Percentiles rank a stretch among this genome's conserved stretches.
These are phyloP conservation scores for Suhomyces sp. DNA, from an alignment of 805 yeast species.

Conservation along the genomic window DNA sequence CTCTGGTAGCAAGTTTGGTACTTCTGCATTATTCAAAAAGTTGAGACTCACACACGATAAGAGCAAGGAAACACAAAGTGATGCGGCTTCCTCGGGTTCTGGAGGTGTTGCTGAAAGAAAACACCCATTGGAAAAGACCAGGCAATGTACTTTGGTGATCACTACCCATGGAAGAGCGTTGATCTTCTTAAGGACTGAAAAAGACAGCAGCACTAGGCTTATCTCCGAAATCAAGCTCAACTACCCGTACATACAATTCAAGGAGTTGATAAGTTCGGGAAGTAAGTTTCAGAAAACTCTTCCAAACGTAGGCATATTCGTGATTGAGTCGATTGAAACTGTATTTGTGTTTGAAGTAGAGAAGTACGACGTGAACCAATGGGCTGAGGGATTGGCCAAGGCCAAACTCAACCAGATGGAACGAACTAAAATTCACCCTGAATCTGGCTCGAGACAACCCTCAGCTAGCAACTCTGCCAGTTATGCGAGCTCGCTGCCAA, in stretches of 20 bases:
- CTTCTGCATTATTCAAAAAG: conserved; percentile 17
- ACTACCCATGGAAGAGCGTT: conserved; percentile 65
- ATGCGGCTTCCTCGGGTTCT: background rate
- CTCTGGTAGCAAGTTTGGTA: conserved; percentile 13
- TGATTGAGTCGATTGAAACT: conserved; percentile 52
- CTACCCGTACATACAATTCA: conserved; percentile 52
- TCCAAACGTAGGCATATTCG: conserved; percentile 49
- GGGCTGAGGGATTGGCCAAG: conserved; percentile 54
- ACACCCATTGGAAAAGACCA: conserved; percentile 32
- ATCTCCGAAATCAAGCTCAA: conserved; percentile 54
- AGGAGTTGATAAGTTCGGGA: conserved; percentile 51
- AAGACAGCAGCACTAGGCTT: conserved; percentile 40
- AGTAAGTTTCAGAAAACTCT: conserved; percentile 28
- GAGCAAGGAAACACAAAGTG: background rate
- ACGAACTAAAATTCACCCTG: conserved; percentile 1
- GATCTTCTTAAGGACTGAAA: conserved; percentile 46
- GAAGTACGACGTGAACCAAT: conserved; percentile 46
- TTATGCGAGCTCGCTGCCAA: conserved; percentile 15
- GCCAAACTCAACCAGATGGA: conserved; percentile 23
- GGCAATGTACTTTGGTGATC: conserved; percentile 51
- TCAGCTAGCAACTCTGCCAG: background rate
- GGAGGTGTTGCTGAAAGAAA: background rate
- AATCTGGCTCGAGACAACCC: background rate
- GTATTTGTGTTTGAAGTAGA: conserved; percentile 59
- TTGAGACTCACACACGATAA: conserved; percentile 13